phyloP scores from a whole-genome alignment of 2,329 filamentous ascomycete genomes.

The Rasamsonia emersonii region DNA sequence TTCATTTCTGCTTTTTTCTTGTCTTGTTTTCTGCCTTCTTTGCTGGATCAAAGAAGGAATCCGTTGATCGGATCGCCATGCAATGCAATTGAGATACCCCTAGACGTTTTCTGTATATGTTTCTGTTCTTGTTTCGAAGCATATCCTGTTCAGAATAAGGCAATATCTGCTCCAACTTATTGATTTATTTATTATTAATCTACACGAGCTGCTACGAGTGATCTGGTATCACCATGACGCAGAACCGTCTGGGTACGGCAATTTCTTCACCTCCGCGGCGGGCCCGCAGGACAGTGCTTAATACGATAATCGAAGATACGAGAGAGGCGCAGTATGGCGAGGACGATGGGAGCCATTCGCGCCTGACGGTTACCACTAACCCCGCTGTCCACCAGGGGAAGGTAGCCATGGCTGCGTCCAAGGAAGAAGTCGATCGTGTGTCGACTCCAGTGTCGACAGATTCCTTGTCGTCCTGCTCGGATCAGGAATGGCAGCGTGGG shows the following conservation, averaged over 20 bases:
- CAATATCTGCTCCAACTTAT: conserved; percentile 2
- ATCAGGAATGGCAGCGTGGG: conserved; percentile 55
- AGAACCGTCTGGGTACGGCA: conserved; percentile 40
- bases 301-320: conserved; percentile 53
- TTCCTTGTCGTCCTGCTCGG: conserved; percentile 32
- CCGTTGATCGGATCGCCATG: conserved; percentile 36
- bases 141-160: conserved; percentile 7
- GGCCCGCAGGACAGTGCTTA: conserved; percentile 51
- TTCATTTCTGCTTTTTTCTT: conserved; percentile 16
- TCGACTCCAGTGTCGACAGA: conserved; percentile 25
- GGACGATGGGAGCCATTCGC: conserved; percentile 14
- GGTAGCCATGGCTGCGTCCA: conserved; percentile 12
- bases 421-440: conserved; percentile 12
- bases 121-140: conserved; percentile 2
- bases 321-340: conserved; percentile 21
- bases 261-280: conserved; percentile 49
- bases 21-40: conserved; percentile 16
- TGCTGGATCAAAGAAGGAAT: conserved; percentile 26
- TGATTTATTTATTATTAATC: conserved; percentile 10
- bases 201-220: conserved; percentile 14
- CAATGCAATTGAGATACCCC: conserved; percentile 8
- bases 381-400: conserved; percentile 20
- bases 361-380: conserved; percentile 25
- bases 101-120: conserved; percentile 1
- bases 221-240: conserved; percentile 28